A percentile compares a stretch with the other conserved stretches of the same genome.
These are phyloP conservation scores for Cercospora zeae-maydis DNA, from an alignment of 2,329 filamentous ascomycete genomes.

Conservation along the genomic window DNA sequence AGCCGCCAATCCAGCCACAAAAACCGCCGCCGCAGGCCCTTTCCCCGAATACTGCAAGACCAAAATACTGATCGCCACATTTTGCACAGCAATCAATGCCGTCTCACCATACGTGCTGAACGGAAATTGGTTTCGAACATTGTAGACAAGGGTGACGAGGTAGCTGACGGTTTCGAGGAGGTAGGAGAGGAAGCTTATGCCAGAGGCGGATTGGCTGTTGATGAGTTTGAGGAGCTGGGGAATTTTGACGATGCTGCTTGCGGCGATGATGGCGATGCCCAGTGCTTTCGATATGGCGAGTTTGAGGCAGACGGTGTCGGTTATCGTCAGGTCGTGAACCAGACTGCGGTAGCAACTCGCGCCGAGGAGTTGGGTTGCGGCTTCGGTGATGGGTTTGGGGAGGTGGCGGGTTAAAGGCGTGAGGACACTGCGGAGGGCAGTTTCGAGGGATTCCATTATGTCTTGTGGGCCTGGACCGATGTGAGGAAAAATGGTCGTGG, in stretches of 20 bases:
- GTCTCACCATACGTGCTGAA: constrained; percentile 98
- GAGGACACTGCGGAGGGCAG: constrained; percentile 42
- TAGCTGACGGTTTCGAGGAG: constrained; percentile 85
- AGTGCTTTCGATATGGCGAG: constrained; percentile 88
- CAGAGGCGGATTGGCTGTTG: constrained; percentile 72
- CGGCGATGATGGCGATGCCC: constrained; percentile 87
- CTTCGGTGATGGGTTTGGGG: constrained; percentile 69
- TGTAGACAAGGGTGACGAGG: constrained; percentile 88
- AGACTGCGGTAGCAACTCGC: constrained; percentile 79
- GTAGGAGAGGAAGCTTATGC: constrained; percentile 86
- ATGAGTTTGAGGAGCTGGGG: constrained; percentile 94
- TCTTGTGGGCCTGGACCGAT: neutral
- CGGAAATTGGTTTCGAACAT: constrained; percentile 82
- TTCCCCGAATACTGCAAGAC: constrained; percentile 80
- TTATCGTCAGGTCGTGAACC: constrained; percentile 77
- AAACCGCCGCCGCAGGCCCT: constrained; percentile 64
- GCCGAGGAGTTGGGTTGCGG: constrained; percentile 77
- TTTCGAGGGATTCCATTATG: constrained; percentile 47
- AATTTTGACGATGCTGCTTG: constrained; percentile 89
- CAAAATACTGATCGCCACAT: constrained; percentile 81
- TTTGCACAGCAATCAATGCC: constrained; percentile 85
- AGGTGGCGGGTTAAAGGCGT: constrained; percentile 48
- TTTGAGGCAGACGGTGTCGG: constrained; percentile 75
- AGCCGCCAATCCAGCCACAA: constrained; percentile 72
- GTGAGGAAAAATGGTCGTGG: too few species aligned